These are phyloP conservation scores for Tritrichomonas foetus DNA, from an alignment of 208 protist genomes.

Conservation along the genomic window DNA sequence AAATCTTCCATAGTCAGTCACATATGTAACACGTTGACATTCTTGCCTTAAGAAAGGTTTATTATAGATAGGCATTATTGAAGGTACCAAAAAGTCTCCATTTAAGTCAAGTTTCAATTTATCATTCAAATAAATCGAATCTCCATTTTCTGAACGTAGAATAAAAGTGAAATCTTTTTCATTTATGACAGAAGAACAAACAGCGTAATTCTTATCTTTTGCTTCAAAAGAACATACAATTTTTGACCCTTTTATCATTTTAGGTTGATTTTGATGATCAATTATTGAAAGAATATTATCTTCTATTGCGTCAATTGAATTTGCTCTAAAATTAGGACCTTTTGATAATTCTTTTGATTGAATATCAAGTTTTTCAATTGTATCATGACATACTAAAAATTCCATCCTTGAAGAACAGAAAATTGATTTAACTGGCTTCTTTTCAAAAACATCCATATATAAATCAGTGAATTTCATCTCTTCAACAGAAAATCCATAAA, in stretches of 20 bases:
- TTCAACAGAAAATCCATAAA: slow-evolving; percentile 18
- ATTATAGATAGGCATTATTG: not conserved
- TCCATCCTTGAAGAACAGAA: not conserved
- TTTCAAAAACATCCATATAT: slow-evolving; percentile 9
- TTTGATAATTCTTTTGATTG: not conserved
- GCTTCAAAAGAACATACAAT: no score
- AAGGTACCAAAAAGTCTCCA: not conserved
- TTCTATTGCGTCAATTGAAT: not conserved
- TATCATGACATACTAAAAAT: not conserved
- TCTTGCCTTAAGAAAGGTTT: not conserved
- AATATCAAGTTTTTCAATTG: not conserved
- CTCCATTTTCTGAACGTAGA: not conserved
- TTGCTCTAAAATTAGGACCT: not conserved
- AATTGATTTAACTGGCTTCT: not conserved
- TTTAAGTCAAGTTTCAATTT: not conserved
- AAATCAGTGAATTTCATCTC: slow-evolving; percentile 22
- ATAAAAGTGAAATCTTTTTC: not conserved
- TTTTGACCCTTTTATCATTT: not conserved
- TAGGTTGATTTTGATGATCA: not conserved
- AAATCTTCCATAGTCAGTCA: not conserved
- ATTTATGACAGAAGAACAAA: not conserved
- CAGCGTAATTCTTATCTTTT: not conserved
- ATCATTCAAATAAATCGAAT: not conserved
- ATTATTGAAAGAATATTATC: not conserved
- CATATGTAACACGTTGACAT: not conserved